These are phyloP conservation scores for Leptodontidium sp. DNA, from an alignment of 2,329 filamentous ascomycete genomes.

Conservation along the genomic window DNA sequence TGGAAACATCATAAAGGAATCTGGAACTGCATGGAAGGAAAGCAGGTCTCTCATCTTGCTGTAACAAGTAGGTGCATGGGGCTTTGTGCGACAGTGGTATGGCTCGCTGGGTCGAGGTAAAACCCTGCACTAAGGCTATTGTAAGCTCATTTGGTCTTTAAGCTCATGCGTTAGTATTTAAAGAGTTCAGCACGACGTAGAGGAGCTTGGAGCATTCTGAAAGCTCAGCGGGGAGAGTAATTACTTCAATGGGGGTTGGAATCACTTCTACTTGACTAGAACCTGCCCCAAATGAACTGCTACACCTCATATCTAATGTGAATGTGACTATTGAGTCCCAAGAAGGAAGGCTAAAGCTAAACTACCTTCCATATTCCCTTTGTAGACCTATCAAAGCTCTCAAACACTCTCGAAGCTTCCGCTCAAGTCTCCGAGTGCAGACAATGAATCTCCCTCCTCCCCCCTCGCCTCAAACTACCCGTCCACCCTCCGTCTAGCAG, in stretches of 20 bases:
- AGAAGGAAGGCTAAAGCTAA: no score
- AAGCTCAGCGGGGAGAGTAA: no score
- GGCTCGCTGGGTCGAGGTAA: background rate
- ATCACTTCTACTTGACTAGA: no score
- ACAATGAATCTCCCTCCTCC: background rate
- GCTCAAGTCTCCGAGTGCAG: background rate
- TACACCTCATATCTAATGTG: no score
- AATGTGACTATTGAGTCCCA: no score
- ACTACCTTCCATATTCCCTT: no score
- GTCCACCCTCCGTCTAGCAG: background rate
- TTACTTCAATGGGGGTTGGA: no score
- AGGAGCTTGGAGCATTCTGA: no score
- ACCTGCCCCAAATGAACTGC: no score
- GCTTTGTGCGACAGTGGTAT: background rate
- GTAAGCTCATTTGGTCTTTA: background rate
- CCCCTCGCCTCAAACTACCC: background rate
- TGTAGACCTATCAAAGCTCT: no score
- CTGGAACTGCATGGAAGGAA: background rate
- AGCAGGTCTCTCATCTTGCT: background rate
- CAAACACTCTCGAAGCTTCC: background rate
- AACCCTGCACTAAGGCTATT: background rate
- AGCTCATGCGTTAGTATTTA: no score
- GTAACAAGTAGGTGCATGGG: background rate
- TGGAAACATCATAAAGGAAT: background rate
- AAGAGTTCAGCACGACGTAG: no score